Conservation (phyloP, 495 filamentous ascomycete genomes). For the Trichoderma orchidacearum region DNA sequence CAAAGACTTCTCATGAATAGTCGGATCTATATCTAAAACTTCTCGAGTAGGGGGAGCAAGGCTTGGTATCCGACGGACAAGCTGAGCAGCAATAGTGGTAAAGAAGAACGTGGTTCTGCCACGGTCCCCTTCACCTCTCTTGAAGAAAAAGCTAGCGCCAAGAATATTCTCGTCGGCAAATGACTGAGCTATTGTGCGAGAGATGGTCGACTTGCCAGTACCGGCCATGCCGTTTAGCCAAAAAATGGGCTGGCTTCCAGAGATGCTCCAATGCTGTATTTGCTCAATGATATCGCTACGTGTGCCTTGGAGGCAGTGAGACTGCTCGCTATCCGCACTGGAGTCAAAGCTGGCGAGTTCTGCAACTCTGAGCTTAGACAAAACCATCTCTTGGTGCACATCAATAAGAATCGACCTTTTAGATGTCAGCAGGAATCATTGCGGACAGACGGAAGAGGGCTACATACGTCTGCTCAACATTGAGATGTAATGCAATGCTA, state of each 20-base stretch:
- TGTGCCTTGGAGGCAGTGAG: conserved; percentile 10
- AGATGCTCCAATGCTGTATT: conserved; percentile 4
- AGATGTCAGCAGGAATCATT: neutral
- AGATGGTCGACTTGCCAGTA: conserved; percentile 32
- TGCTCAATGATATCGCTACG: conserved; percentile 10
- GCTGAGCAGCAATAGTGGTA: conserved; percentile 28
- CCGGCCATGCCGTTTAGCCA: conserved; percentile 33
- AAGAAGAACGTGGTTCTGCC: conserved; percentile 27
- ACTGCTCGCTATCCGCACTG: conserved; percentile 11
- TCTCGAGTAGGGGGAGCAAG: conserved; percentile 16
- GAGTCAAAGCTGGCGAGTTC: conserved; percentile 11
- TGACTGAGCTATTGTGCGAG: conserved; percentile 21
- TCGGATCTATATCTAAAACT: conserved; percentile 21
- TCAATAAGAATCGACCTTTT: neutral
- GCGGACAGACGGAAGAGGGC: neutral
- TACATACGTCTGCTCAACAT: neutral
- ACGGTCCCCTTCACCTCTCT: conserved; percentile 28
- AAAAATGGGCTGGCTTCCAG: conserved; percentile 17
- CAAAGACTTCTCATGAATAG: conserved; percentile 21
- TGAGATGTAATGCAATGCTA: neutral
- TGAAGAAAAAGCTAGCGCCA: conserved; percentile 40
- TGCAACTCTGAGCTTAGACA: conserved; percentile 3
- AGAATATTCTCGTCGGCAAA: conserved; percentile 8
- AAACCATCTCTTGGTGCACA: neutral
- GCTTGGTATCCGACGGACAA: conserved; percentile 14